A percentile compares a stretch with the other conserved stretches of the same genome.
These are phyloP conservation scores for Malus fusca DNA, from an alignment of 306 rosid genomes.

Conservation along the genomic window DNA sequence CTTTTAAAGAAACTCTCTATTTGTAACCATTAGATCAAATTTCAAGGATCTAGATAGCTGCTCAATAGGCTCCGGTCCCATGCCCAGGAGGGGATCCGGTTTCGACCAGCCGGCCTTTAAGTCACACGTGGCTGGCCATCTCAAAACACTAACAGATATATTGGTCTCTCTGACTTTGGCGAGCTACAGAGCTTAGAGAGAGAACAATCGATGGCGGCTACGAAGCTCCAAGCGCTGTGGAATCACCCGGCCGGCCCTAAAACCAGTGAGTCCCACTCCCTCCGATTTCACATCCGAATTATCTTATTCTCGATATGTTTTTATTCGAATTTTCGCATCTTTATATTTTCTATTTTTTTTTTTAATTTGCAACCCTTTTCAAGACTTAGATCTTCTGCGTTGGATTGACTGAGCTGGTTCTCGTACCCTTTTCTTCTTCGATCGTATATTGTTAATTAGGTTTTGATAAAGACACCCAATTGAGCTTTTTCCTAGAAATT, in stretches of 20 bases:
- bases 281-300: not conserved
- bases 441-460: not conserved
- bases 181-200: not conserved
- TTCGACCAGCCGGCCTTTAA: not conserved
- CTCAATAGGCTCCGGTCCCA: no score
- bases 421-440: no score
- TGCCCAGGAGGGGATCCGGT: no score
- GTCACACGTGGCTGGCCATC: not conserved
- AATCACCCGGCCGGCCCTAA: slow-evolving; percentile 98
- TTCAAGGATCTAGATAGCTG: no score
- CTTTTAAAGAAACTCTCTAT: accelerated
- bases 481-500: not conserved
- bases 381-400: not conserved
- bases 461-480: not conserved
- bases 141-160: not conserved
- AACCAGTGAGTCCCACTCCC: slow-evolving; percentile 57
- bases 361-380: not conserved
- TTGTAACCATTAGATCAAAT: no score
- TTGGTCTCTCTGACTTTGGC: not conserved
- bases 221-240: slow-evolving; percentile 88
- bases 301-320: not conserved
- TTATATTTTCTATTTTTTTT: not conserved
- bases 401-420: not conserved
- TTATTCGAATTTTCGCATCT: not conserved
- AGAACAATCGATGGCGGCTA: slow-evolving; percentile 54